phyloP scores from a whole-genome alignment of 2,329 filamentous ascomycete species.

The Cyclaneusma minus region DNA sequence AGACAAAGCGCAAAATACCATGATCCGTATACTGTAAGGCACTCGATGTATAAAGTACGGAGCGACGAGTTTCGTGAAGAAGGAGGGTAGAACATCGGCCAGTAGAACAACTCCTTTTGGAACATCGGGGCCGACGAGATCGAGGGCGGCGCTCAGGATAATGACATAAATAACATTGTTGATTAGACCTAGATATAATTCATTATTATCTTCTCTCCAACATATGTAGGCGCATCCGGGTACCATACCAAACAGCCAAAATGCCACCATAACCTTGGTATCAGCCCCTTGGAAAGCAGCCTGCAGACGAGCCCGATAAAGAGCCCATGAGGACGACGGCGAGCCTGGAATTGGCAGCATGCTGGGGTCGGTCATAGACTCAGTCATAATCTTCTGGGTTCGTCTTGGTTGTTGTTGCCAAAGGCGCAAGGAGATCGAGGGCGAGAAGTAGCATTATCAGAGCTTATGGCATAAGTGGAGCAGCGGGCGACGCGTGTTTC shows the following conservation, averaged over 20 bases:
- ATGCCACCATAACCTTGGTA: slow-evolving; percentile 58
- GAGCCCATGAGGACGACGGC: slow-evolving; percentile 53
- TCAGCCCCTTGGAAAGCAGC: slow-evolving; percentile 52
- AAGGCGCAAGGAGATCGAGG: too few relatives aligned
- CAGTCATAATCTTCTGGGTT: too few relatives aligned
- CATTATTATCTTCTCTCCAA: too few relatives aligned
- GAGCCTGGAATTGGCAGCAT: slow-evolving; percentile 42
- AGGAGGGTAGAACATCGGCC: slow-evolving; percentile 81
- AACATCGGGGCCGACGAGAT: slow-evolving; percentile 73
- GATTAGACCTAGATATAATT: slow-evolving; percentile 52
- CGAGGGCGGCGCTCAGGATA: slow-evolving; percentile 86
- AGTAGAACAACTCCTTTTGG: slow-evolving; percentile 90
- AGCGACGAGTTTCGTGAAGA: slow-evolving; percentile 72
- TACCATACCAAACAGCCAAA: slow-evolving; percentile 78
- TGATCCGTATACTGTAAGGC: slow-evolving; percentile 61
- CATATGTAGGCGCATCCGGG: too few relatives aligned
- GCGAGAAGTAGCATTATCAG: too few relatives aligned
- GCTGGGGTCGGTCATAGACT: slow-evolving; percentile 6
- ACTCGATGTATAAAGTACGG: slow-evolving; percentile 89
- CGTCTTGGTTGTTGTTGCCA: too few relatives aligned
- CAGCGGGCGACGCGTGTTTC: too few relatives aligned
- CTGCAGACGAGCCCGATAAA: slow-evolving; percentile 50
- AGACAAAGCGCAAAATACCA: slow-evolving; percentile 61
- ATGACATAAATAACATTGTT: slow-evolving; percentile 98
- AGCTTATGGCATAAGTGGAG: too few relatives aligned